phyloP scores from a whole-genome alignment of 176 grass and related monocot genomes.

The Cymbopogon citratus region DNA sequence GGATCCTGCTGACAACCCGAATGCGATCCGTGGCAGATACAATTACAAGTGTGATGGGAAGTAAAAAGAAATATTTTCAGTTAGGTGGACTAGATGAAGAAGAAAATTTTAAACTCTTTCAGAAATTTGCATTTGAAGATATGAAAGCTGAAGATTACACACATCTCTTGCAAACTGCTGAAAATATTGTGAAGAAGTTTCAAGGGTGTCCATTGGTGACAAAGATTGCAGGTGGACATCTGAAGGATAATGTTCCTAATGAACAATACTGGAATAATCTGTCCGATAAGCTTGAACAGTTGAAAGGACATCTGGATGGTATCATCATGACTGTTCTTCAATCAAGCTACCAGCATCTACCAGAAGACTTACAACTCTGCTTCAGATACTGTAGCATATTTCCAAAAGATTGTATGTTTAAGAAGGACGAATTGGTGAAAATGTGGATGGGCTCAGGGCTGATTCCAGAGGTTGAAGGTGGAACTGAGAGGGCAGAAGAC shows the following conservation, averaged over 20 bases:
- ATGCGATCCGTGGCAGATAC: constrained; percentile 19
- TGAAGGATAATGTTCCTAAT: not conserved
- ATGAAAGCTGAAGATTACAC: not conserved
- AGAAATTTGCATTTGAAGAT: constrained; percentile 12
- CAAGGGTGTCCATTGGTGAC: constrained; percentile 28
- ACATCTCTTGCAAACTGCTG: not conserved
- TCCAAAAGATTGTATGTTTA: constrained; percentile 21
- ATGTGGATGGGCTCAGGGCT: not conserved
- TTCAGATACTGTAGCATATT: constrained; percentile 45
- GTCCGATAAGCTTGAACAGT: not conserved
- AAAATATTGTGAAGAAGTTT: constrained; percentile 3
- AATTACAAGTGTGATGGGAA: not conserved
- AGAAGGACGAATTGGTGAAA: not conserved
- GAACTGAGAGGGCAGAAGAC: not conserved
- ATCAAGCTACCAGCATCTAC: constrained; percentile 27
- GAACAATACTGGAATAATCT: constrained; percentile 15
- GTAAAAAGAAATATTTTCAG: not conserved
- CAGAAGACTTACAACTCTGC: constrained; percentile 9
- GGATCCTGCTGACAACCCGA: constrained; percentile 36
- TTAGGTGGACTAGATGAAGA: constrained; percentile 22
- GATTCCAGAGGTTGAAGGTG: not conserved
- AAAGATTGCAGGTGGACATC: constrained; percentile 21
- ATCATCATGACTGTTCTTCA: constrained; percentile 10
- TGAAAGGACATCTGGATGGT: not conserved
- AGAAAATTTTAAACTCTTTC: constrained; percentile 14